Base-by-base conservation (phyloP, 441 rosid genomes). In the Isatis lusitanica region DNA sequence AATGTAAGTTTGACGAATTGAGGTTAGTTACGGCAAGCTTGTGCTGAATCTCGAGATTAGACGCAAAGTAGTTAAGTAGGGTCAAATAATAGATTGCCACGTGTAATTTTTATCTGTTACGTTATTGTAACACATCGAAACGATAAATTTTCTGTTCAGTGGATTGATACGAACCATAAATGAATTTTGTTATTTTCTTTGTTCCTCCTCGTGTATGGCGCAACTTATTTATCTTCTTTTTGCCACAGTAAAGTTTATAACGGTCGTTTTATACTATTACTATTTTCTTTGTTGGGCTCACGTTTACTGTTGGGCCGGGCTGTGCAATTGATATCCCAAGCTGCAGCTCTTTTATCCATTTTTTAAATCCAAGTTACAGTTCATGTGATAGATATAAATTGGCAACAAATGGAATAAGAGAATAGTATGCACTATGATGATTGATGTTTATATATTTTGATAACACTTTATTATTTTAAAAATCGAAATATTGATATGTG, bases 41-140 rank as follows among this genome's bases (percentile, higher is more conserved):
- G 1, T 5, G 36, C 13, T 12, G 38, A 62, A 42, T 6, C 36
- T 42, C 9, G 1, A 40, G 63, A 72, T 53, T 72, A 72, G 64
- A 73, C 70, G 76, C 75, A 17, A 62, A 16, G 53, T 50, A 3
- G 17, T 51, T 36, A 36, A 8, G 4, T 4, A 7, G 28, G 62
- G 68, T 71, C 75, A 15, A 71, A 71, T 62, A 39, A 2, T 15
- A 28, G 0, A 61, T 1, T 17, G 68, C 4, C 75, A 62, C 68
- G 75, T 71, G 26, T 17, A 11, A 0, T 12, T 61, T 18, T 16
- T 15, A 4, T 74, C 59, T 4, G 53, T 74, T 66, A 59, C 77
- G 62, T 59, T 58, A 57, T 39, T 62, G 50, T 73, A 26, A 44
- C 73, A 44, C 73, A 46, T 74, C 30, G 66, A 74, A 30, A 13